phyloP scores from a whole-genome alignment of 2,329 filamentous ascomycete species.

The Sporothrix curviconia region DNA sequence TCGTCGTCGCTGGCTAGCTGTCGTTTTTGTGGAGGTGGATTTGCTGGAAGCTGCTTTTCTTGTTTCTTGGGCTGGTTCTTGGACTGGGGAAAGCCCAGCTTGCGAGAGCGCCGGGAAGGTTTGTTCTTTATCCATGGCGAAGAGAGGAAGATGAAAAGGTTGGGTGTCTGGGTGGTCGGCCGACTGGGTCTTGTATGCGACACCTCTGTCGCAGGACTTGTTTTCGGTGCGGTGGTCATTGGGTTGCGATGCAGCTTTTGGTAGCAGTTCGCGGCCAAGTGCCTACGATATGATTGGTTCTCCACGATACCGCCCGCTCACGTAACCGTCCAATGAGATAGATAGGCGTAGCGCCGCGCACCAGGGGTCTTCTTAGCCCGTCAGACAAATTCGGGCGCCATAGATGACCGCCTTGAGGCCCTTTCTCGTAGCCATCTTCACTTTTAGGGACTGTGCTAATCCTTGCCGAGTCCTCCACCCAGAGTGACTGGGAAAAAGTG shows the following conservation, averaged over 20 bases:
- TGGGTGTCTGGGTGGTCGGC: not conserved
- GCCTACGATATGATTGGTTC: no score
- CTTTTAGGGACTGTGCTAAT: no score
- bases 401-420: no score
- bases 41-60: not conserved
- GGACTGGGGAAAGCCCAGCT: not conserved
- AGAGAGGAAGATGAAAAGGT: conserved; percentile 4
- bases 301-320: no score
- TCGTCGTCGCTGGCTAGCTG: not conserved
- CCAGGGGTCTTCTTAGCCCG: no score
- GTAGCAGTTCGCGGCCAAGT: not conserved
- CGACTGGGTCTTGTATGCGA: not conserved
- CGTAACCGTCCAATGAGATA: no score
- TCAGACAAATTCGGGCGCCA: no score
- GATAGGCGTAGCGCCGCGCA: no score
- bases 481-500: no score
- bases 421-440: no score
- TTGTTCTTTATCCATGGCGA: conserved; percentile 8
- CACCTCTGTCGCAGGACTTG: not conserved
- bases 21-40: not conserved
- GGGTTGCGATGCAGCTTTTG: not conserved
- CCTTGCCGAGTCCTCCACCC: no score
- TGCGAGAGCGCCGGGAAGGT: conserved; percentile 7
- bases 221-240: not conserved
- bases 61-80: no score